Percentiles rank a stretch among this genome's conserved stretches.
Conservation (phyloP, 768 basidiomycete genomes). For the Kwoniella mangroviensis region DNA sequence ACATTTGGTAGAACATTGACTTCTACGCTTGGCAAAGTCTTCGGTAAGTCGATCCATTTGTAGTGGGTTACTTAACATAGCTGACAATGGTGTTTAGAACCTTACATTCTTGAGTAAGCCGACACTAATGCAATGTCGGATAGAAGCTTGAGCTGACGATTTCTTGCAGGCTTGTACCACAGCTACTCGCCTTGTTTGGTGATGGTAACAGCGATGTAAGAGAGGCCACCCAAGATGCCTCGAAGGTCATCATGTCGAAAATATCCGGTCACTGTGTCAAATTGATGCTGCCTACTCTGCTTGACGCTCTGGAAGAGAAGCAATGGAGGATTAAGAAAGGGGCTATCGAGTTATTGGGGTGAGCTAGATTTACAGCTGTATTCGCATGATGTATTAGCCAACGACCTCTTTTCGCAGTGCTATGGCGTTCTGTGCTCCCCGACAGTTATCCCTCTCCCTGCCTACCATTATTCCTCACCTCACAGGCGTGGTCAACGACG, state of each 20-base stretch:
- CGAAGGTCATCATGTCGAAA: conserved; percentile 91
- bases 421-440: conserved; percentile 98
- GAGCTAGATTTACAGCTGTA: not conserved
- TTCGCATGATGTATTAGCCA: conserved; percentile 5
- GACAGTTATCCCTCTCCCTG: conserved; percentile 89
- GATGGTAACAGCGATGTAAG: conserved; percentile 85
- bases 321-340: conserved; percentile 97
- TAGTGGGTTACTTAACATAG: not conserved
- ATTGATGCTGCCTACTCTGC: conserved; percentile 83
- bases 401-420: conserved; percentile 58
- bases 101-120: conserved; percentile 68
- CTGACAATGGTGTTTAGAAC: conserved; percentile 60
- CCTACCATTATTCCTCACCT: conserved; percentile 96
- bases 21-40: conserved; percentile 79
- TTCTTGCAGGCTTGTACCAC: conserved; percentile 66
- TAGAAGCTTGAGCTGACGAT: conserved; percentile 11
- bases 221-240: conserved; percentile 89
- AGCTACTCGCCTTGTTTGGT: conserved; percentile 82
- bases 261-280: conserved; percentile 91
- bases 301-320: conserved; percentile 92
- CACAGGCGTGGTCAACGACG: conserved; percentile 92
- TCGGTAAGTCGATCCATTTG: conserved; percentile 60
- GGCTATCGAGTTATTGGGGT: conserved; percentile 89
- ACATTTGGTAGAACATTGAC: conserved; percentile 66
- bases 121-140: conserved; percentile 52